phyloP scores from a whole-genome alignment of 306 rosid species.

The Begonia peltatifolia region DNA sequence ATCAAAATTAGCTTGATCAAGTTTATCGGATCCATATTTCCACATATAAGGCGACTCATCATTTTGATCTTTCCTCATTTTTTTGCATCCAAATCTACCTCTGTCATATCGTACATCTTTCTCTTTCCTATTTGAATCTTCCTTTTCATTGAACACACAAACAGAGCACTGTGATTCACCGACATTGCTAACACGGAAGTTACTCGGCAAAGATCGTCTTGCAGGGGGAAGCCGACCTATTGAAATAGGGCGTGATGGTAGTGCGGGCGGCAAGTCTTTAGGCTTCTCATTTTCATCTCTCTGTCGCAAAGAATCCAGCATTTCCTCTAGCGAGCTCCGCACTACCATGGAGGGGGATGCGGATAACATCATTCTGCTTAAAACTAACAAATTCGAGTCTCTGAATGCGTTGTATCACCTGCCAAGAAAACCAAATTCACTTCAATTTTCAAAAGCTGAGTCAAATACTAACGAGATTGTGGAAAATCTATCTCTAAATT shows the following conservation, averaged over 20 bases:
- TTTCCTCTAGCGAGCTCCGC: constrained; percentile 90
- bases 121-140: constrained; percentile 38
- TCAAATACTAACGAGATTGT: too few relatives aligned
- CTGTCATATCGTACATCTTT: constrained; percentile 22
- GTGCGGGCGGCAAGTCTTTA: constrained; percentile 83
- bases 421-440: constrained; percentile 12
- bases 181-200: constrained; percentile 23
- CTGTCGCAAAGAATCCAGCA: constrained; percentile 82
- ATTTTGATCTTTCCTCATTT: constrained; percentile 25
- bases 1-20: constrained; percentile 16
- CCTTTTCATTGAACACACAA: constrained; percentile 18
- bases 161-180: constrained; percentile 16
- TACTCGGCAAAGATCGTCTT: constrained; percentile 49
- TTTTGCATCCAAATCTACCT: constrained; percentile 50
- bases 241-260: constrained; percentile 83
- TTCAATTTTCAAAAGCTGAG: background rate
- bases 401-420: constrained; percentile 13
- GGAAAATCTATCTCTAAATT: too few relatives aligned
- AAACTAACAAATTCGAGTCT: constrained; percentile 9
- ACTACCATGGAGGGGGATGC: constrained; percentile 40
- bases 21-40: constrained; percentile 18
- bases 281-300: constrained; percentile 66
- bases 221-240: constrained; percentile 64
- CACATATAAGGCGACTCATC: constrained; percentile 61
- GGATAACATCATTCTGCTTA: constrained; percentile 45